A percentile compares a stretch with the other conserved stretches of the same genome.
These are phyloP conservation scores for Hymenoscyphus albidus DNA, from an alignment of 2,329 filamentous ascomycete genomes.

Conservation along the genomic window DNA sequence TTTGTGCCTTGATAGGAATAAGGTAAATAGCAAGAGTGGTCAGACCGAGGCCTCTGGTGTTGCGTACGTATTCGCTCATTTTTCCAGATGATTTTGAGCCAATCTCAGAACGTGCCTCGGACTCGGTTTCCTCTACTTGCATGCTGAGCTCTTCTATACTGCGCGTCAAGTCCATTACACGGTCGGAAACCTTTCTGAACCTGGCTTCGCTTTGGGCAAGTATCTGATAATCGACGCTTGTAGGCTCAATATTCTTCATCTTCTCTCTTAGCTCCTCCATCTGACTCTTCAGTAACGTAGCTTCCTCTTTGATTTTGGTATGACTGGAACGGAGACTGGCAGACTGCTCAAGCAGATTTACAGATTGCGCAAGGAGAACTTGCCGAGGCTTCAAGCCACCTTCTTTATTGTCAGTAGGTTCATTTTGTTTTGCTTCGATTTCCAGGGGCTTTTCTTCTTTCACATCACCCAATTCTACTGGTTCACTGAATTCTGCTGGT, in stretches of 20 bases:
- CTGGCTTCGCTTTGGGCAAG: slow-evolving; percentile 11
- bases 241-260: slow-evolving; percentile 9
- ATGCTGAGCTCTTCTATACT: slow-evolving; percentile 16
- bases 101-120: neutral
- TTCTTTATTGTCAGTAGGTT: neutral
- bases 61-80: slow-evolving; percentile 50
- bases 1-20: slow-evolving; percentile 56
- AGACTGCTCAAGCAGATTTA: slow-evolving; percentile 10
- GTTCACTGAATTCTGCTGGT: neutral
- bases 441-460: neutral
- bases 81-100: neutral
- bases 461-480: neutral
- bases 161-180: slow-evolving; percentile 13
- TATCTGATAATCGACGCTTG: slow-evolving; percentile 8
- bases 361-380: neutral
- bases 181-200: slow-evolving; percentile 9
- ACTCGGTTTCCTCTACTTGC: slow-evolving; percentile 12
- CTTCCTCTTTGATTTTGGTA: slow-evolving; percentile 11
- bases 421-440: neutral
- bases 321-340: slow-evolving; percentile 14
- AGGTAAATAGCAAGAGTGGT: slow-evolving; percentile 53
- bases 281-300: slow-evolving; percentile 22
- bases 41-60: slow-evolving; percentile 55
- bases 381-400: neutral
- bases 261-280: slow-evolving; percentile 22